Conservation (phyloP, 2,329 filamentous ascomycete genomes). For the Cladosporium austrohemisphaericum region DNA sequence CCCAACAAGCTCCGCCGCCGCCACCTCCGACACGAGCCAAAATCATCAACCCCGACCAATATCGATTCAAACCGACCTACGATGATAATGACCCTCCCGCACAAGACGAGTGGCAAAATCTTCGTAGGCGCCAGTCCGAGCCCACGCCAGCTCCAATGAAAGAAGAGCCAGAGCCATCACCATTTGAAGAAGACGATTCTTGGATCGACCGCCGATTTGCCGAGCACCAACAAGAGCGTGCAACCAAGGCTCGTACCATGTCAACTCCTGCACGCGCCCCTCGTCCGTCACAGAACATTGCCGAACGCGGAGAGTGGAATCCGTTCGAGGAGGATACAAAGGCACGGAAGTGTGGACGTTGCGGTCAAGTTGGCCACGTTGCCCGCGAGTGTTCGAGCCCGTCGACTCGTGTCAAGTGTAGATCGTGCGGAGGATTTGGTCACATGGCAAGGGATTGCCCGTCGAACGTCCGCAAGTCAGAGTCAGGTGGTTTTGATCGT, state of each 20-base stretch:
- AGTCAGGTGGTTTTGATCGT: too few relatives aligned
- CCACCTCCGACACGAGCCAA: not conserved
- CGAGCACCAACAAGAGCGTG: slow-evolving; percentile 18
- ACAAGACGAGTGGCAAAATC: slow-evolving; percentile 25
- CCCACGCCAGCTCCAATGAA: not conserved
- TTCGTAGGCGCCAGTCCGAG: slow-evolving; percentile 19
- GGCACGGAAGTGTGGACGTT: slow-evolving; percentile 18
- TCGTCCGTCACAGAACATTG: not conserved
- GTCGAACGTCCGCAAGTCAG: not conserved
- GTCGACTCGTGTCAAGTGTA: slow-evolving; percentile 2
- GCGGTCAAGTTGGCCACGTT: slow-evolving; percentile 21
- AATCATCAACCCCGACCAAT: not conserved
- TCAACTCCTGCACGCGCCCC: slow-evolving; percentile 1
- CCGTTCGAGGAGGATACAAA: not conserved
- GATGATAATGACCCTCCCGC: not conserved
- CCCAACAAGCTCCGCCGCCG: not conserved
- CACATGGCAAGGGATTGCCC: slow-evolving; percentile 16
- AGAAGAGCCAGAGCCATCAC: not conserved
- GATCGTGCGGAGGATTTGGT: slow-evolving; percentile 10
- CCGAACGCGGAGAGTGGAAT: not conserved
- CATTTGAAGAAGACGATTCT: slow-evolving; percentile 13
- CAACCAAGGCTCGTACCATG: not conserved
- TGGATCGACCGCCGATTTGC: slow-evolving; percentile 22
- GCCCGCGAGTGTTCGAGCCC: slow-evolving; percentile 21
- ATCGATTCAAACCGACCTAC: not conserved